A percentile compares a stretch with the other conserved stretches of the same genome.
These are phyloP conservation scores for Crucihimalaya himalaica DNA, from an alignment of 345 rosid genomes.

Conservation along the genomic window DNA sequence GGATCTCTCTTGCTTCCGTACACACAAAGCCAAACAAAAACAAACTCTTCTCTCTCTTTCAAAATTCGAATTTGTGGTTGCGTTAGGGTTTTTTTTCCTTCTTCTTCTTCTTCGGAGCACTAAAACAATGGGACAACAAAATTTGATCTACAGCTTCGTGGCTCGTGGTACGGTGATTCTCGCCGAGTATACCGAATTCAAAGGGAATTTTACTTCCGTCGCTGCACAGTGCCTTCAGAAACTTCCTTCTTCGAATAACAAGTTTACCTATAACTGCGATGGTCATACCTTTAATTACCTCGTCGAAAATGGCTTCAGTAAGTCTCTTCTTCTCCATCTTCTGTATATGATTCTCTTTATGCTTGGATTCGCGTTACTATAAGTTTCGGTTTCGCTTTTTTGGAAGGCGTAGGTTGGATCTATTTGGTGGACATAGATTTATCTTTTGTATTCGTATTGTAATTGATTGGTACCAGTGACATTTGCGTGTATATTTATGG, in stretches of 20 bases:
- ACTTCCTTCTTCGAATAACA: conserved; percentile 64
- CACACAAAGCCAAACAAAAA: conserved; percentile 14
- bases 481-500: not conserved
- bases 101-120: not conserved
- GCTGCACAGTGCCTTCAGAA: conserved; percentile 76
- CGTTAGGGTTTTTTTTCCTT: conserved; percentile 17
- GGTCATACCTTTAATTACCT: conserved; percentile 79
- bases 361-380: too few relatives aligned
- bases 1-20: conserved; percentile 35
- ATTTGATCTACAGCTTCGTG: conserved; percentile 71
- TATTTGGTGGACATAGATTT: not conserved
- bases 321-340: conserved; percentile 19
- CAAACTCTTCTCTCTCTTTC: conserved; percentile 7
- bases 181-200: conserved; percentile 64
- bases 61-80: not conserved
- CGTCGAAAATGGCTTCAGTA: conserved; percentile 65
- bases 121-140: conserved; percentile 58
- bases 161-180: conserved; percentile 71
- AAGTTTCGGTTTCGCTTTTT: too few relatives aligned
- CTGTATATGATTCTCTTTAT: not conserved
- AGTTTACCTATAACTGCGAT: conserved; percentile 72
- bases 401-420: too few relatives aligned
- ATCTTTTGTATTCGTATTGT: not conserved
- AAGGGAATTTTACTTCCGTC: conserved; percentile 66
- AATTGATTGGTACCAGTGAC: not conserved